Base-by-base conservation (phyloP, 2,329 filamentous ascomycete genomes). In the Cladosporium sphaerospermum region DNA sequence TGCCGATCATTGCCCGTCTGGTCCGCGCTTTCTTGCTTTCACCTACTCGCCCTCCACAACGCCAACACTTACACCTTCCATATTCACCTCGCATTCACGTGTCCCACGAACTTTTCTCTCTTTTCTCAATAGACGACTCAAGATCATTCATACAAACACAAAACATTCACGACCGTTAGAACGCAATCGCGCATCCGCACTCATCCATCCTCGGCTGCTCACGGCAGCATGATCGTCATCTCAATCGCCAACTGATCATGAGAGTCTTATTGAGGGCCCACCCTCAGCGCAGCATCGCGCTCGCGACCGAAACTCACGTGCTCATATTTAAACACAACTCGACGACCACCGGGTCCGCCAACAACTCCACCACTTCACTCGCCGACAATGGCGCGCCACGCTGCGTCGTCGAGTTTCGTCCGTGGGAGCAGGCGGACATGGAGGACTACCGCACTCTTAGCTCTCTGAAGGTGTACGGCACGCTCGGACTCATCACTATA, bases 351-450 rank as follows among this genome's bases (percentile, higher is more conserved):
- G 85, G 85, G 83, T 83, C 44, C 76, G 81, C 56, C 71, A 76
- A 50, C 81, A 83, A 56, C 64, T 69, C 71, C 54, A 57, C 63
- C 32, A 60, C 62, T 53, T 59, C 69, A 56, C 54, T 68, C 55
- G 44, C 64, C 60, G 59, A 69, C 57, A 61, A 63, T 59, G 73
- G 67, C 58, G 71, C 67, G 60, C 79, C 62, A 70, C 83, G 70
- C 79, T 96, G 90, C 75, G 90, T 95, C 78, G 90, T 96, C 60
- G 89, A 96, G 69, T 96, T 96, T 68, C 76, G 83, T 10, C 77
- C 81, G 9, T 71, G 81, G 37, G 78, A 82, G 34, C 76, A 80
- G 43, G 75, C 83, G 53, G 80, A 93, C 57, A 75, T 95, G 55
- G 79, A 76, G 62, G 86, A 89, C 58, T 96, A 92, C 71, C 83